Percentiles rank a stretch among this genome's conserved stretches.
Evolutionary conservation across 148 eudicot genomes (phyloP).

Genomic region (Amaranthus palmeri): DNA sequence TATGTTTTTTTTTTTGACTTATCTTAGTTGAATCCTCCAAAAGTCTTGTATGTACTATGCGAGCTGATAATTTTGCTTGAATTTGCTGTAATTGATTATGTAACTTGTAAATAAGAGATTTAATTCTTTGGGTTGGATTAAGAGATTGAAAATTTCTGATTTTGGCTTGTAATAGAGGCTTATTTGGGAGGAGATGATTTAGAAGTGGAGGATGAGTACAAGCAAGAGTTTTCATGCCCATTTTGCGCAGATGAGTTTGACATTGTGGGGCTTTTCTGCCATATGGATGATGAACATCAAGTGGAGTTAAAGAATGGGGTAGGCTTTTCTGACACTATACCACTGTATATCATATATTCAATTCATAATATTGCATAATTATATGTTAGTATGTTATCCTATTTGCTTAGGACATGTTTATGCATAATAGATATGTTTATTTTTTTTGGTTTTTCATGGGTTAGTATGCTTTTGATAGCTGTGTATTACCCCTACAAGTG

Average conservation of each 20-base stretch:
- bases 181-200: slow-evolving; percentile 52
- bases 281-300: slow-evolving; percentile 82
- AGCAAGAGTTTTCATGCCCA: slow-evolving; percentile 82
- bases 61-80: slow-evolving; percentile 6
- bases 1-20: background rate
- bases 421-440: background rate
- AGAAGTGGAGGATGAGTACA: slow-evolving; percentile 59
- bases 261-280: slow-evolving; percentile 87
- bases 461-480: background rate
- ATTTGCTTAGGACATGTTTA: background rate
- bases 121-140: background rate
- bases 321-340: slow-evolving; percentile 5
- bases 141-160: background rate
- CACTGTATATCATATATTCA: background rate
- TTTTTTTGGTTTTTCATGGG: background rate
- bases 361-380: background rate
- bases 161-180: slow-evolving; percentile 39
- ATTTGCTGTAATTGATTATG: background rate
- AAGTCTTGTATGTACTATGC: background rate
- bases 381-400: background rate
- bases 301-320: slow-evolving; percentile 89
- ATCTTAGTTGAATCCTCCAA: background rate
- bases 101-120: background rate
- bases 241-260: slow-evolving; percentile 90
- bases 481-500: background rate